Conservation (phyloP, 164 flowering plant genomes). For the Nelumbo lutea region DNA sequence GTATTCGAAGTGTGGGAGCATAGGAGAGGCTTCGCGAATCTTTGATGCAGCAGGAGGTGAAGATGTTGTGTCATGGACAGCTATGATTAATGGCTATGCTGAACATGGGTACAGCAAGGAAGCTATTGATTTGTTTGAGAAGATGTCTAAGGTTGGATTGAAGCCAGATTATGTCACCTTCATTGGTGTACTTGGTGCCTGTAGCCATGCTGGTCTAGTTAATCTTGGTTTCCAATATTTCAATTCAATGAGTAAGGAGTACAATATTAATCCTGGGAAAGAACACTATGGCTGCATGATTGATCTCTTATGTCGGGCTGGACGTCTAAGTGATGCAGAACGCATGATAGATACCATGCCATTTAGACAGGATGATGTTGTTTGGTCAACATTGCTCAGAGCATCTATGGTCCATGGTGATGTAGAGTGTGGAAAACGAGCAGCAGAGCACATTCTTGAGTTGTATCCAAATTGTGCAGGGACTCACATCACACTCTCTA, state of each 20-base stretch:
- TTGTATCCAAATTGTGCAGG: constrained; percentile 67
- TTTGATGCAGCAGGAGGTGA: constrained; percentile 32
- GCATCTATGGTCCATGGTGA: constrained; percentile 67
- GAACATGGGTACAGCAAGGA: constrained; percentile 77
- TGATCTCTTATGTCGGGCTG: constrained; percentile 83
- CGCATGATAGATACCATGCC: constrained; percentile 73
- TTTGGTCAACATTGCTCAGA: constrained; percentile 77
- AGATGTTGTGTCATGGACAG: constrained; percentile 80
- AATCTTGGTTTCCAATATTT: constrained; percentile 74
- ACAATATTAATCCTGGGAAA: constrained; percentile 53
- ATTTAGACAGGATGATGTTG: constrained; percentile 66
- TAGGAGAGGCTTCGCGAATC: constrained; percentile 49
- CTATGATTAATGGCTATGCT: constrained; percentile 91
- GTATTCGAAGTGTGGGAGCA: constrained; percentile 87
- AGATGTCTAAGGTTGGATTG: constrained; percentile 43
- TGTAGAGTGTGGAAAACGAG: constrained; percentile 57
- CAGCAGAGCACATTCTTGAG: constrained; percentile 56
- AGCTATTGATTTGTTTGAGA: constrained; percentile 68
- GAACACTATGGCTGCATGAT: constrained; percentile 93
- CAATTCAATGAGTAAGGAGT: constrained; percentile 41
- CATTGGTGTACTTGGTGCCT: constrained; percentile 80
- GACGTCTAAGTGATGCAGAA: constrained; percentile 68
- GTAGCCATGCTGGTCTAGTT: constrained; percentile 80
- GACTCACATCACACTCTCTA: constrained; percentile 66
- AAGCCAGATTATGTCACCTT: constrained; percentile 74